phyloP scores from a whole-genome alignment of 306 rosid genomes.

The Parietaria judaica region DNA sequence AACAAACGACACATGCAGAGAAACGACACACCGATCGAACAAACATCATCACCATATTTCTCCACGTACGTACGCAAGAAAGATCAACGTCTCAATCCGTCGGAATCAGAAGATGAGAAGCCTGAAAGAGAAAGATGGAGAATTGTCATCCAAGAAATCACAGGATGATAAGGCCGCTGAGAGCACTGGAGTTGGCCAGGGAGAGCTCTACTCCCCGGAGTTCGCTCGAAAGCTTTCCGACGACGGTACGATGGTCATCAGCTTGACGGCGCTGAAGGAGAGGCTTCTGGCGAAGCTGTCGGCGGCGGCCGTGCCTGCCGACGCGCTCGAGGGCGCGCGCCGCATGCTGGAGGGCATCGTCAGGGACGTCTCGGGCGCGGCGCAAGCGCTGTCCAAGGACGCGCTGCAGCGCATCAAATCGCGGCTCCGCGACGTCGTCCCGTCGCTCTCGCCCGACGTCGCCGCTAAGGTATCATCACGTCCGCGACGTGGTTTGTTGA shows the following conservation, averaged over 20 bases:
- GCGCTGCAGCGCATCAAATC: conserved; percentile 8
- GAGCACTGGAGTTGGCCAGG: conserved; percentile 9
- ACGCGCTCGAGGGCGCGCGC: conserved; percentile 7
- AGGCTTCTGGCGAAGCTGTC: conserved; percentile 23
- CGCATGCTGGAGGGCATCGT: conserved; percentile 6
- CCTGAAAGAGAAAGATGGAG: not conserved
- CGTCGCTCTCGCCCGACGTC: conserved; percentile 12
- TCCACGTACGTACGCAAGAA: not conserved
- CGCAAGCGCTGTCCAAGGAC: conserved; percentile 13
- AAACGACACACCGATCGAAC: not conserved
- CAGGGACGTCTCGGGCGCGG: conserved; percentile 1
- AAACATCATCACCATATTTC: not conserved
- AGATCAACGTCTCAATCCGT: not conserved
- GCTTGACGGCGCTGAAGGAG: conserved; percentile 17
- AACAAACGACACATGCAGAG: not conserved
- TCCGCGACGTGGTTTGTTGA: not conserved
- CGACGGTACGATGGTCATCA: not conserved
- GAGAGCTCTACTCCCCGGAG: conserved; percentile 9
- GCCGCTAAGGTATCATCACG: not conserved
- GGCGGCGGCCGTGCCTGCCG: conserved; percentile 7
- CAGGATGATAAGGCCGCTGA: not conserved
- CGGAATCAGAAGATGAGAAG: not conserved
- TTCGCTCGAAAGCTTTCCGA: not conserved
- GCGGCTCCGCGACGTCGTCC: not conserved
- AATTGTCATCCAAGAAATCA: not conserved